Evolutionary conservation across 495 filamentous ascomycete genomes (phyloP).

Genomic region (Neurospora sp.): DNA sequence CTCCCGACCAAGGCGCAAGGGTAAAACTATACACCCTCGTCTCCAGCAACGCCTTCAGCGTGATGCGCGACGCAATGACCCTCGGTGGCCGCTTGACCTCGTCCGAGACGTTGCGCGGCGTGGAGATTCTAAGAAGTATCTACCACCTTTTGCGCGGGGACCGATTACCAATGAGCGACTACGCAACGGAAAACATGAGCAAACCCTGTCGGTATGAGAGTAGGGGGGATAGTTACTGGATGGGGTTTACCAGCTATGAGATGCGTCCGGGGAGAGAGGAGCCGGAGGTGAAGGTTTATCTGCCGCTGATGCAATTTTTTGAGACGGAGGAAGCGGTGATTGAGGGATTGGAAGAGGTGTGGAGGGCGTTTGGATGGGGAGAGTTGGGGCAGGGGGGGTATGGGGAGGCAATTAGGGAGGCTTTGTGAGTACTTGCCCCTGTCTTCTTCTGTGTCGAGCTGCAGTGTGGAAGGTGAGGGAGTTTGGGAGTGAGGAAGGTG

Average conservation of each 20-base stretch:
- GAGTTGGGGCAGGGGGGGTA: not conserved
- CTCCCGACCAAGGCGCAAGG: not conserved
- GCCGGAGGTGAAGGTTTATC: not conserved
- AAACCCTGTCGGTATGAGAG: not conserved
- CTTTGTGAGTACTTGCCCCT: not conserved
- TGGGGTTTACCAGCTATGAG: not conserved
- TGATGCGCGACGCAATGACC: not conserved
- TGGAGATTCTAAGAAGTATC: not conserved
- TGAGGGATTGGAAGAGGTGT: not conserved
- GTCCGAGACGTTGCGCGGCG: not conserved
- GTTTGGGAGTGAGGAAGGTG: not conserved
- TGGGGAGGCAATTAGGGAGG: not conserved
- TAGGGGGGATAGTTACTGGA: not conserved
- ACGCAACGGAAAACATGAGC: not conserved
- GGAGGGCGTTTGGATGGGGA: not conserved
- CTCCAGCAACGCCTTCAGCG: not conserved
- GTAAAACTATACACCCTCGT: not conserved
- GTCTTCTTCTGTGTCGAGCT: not conserved
- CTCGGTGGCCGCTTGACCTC: not conserved
- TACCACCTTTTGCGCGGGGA: not conserved
- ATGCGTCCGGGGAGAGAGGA: not conserved
- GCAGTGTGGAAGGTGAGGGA: not conserved
- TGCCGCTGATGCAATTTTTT: not conserved
- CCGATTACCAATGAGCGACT: not conserved
- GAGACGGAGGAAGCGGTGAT: not conserved